Conservation (phyloP, 1,284 basidiomycete genomes). For the Hemileia vastatrix region DNA sequence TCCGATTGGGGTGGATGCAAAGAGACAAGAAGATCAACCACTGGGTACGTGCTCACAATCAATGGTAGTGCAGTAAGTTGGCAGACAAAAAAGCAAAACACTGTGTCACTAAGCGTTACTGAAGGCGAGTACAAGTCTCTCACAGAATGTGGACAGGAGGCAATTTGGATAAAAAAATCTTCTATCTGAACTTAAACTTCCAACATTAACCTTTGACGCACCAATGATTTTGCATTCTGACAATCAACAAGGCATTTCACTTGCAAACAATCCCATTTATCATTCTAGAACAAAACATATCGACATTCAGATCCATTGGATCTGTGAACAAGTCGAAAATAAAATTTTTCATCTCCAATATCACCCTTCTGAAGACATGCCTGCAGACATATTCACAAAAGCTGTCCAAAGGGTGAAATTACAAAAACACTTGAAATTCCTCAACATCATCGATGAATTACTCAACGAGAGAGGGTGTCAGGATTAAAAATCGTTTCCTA, state of each 20-base stretch:
- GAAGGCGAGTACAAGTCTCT: slow-evolving; percentile 9
- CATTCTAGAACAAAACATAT: no score
- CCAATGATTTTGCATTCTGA: no score
- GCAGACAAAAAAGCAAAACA: not conserved
- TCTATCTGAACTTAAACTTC: slow-evolving; percentile 27
- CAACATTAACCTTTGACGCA: slow-evolving; percentile 25
- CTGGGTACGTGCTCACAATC: not conserved
- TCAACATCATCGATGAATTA: no score
- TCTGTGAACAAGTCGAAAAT: no score
- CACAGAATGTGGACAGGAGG: slow-evolving; percentile 49
- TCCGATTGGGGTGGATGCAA: not conserved
- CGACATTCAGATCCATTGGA: no score
- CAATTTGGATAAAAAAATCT: slow-evolving; percentile 45
- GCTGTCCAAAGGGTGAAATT: no score
- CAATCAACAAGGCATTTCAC: slow-evolving; percentile 34
- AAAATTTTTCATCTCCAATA: no score
- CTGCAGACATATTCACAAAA: no score
- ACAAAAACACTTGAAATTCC: no score
- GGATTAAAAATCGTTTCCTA: no score
- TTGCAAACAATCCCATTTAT: slow-evolving; percentile 33
- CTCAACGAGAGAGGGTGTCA: no score
- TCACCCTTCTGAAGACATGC: no score
- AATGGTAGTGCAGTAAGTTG: not conserved
- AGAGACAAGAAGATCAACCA: not conserved
- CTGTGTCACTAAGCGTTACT: not conserved